phyloP scores from a whole-genome alignment of 306 rosid genomes.

The Prunus padus region DNA sequence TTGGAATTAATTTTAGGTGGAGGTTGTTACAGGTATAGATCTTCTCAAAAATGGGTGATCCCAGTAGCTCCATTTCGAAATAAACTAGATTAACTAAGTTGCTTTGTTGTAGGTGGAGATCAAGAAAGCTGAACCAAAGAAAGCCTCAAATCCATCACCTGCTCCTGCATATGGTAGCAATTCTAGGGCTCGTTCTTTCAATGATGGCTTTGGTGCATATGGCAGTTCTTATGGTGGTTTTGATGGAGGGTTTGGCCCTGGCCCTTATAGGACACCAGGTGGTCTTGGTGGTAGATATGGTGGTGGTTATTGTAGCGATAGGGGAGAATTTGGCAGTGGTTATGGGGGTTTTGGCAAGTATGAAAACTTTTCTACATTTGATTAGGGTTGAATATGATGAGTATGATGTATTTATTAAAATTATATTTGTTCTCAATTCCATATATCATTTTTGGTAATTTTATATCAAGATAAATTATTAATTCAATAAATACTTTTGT shows the following conservation, averaged over 20 bases:
- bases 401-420: too few relatives aligned
- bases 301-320: slow-evolving; percentile 52
- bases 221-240: slow-evolving; percentile 79
- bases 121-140: slow-evolving; percentile 99
- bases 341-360: slow-evolving; percentile 56
- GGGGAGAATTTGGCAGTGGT: slow-evolving; percentile 56
- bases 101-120: slow-evolving; percentile 99
- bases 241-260: slow-evolving; percentile 74
- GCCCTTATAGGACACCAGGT: slow-evolving; percentile 81
- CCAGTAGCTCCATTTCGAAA: slow-evolving; percentile 31
- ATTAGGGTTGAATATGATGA: too few relatives aligned
- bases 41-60: slow-evolving; percentile 40
- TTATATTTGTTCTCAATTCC: too few relatives aligned
- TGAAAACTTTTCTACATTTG: too few relatives aligned
- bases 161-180: slow-evolving; percentile 88
- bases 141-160: slow-evolving; percentile 88
- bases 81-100: slow-evolving; percentile 82
- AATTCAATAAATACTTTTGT: too few relatives aligned
- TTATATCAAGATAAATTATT: too few relatives aligned
- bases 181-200: slow-evolving; percentile 89
- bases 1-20: slow-evolving; percentile 31
- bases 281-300: slow-evolving; percentile 68
- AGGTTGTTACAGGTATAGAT: slow-evolving; percentile 49
- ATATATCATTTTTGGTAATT: too few relatives aligned
- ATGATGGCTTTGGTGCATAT: slow-evolving; percentile 76